Conservation (phyloP, 768 basidiomycete genomes). For the Collybia sp. region DNA sequence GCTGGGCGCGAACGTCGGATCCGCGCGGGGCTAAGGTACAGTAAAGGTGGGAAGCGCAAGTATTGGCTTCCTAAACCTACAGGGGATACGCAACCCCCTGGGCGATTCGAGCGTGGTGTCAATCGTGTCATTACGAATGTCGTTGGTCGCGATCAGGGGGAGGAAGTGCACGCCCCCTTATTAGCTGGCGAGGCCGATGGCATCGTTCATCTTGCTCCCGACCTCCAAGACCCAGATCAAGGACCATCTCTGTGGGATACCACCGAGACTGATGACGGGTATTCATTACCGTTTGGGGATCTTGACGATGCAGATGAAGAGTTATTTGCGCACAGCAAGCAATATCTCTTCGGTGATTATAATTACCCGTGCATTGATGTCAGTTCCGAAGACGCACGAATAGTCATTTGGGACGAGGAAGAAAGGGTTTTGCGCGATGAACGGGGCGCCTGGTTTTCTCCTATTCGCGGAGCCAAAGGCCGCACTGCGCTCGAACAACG, state of each 20-base stretch:
- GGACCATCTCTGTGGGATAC: slow-evolving; percentile 36
- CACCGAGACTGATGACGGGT: slow-evolving; percentile 34
- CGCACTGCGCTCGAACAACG: slow-evolving; percentile 33
- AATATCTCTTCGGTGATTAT: slow-evolving; percentile 87
- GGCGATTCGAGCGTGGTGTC: slow-evolving; percentile 34
- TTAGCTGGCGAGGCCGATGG: slow-evolving; percentile 57
- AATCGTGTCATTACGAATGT: slow-evolving; percentile 36
- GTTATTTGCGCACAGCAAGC: slow-evolving; percentile 70
- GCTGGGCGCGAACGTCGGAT: slow-evolving; percentile 82
- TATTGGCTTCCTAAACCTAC: slow-evolving; percentile 89
- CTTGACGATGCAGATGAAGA: slow-evolving; percentile 69
- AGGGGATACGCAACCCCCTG: slow-evolving; percentile 30
- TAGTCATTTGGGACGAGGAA: slow-evolving; percentile 77
- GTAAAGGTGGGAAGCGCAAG: slow-evolving; percentile 84
- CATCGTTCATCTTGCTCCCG: slow-evolving; percentile 61
- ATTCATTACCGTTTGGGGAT: slow-evolving; percentile 63
- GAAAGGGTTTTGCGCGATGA: slow-evolving; percentile 76
- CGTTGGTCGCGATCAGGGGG: slow-evolving; percentile 36
- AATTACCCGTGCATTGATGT: slow-evolving; percentile 88
- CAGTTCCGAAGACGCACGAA: slow-evolving; percentile 67
- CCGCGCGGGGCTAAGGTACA: slow-evolving; percentile 87
- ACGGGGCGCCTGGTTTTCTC: slow-evolving; percentile 68
- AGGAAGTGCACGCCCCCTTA: slow-evolving; percentile 74
- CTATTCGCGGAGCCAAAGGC: slow-evolving; percentile 43
- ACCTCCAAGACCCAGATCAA: slow-evolving; percentile 39